These are phyloP conservation scores for Fusarium nisikadoi DNA, from an alignment of 2,329 filamentous ascomycete genomes.

Conservation along the genomic window DNA sequence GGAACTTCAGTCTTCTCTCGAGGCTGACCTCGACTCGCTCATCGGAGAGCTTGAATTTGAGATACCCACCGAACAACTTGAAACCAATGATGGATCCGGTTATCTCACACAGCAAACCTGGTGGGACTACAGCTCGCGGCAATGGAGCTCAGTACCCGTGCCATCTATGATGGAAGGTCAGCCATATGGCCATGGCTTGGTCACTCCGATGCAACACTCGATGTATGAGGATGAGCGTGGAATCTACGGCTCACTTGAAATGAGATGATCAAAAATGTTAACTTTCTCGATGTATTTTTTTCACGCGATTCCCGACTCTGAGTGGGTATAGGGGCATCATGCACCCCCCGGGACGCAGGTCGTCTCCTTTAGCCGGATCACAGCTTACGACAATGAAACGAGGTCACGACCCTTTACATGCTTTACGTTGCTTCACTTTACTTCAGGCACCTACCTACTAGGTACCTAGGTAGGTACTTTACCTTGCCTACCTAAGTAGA, in stretches of 20 bases:
- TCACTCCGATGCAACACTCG: conserved; percentile 21
- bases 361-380: conserved; percentile 24
- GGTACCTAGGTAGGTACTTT: too few species aligned
- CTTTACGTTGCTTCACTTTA: not conserved
- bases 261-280: conserved; percentile 13
- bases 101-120: conserved; percentile 29
- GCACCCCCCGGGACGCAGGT: conserved; percentile 24
- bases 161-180: conserved; percentile 22
- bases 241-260: conserved; percentile 29
- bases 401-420: conserved; percentile 23
- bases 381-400: conserved; percentile 35
- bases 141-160: conserved; percentile 32
- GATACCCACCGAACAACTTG: conserved; percentile 27
- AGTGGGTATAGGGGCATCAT: conserved; percentile 2
- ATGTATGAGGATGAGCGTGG: conserved; percentile 27
- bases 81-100: conserved; percentile 13
- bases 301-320: conserved; percentile 16
- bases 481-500: too few species aligned
- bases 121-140: conserved; percentile 30
- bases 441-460: not conserved
- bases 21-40: conserved; percentile 36
- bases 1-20: conserved; percentile 35
- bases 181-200: conserved; percentile 22
- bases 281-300: conserved; percentile 13
- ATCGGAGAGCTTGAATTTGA: conserved; percentile 37